Conservation (phyloP, 495 filamentous ascomycete species). For the Mycothermus thermophilus region DNA sequence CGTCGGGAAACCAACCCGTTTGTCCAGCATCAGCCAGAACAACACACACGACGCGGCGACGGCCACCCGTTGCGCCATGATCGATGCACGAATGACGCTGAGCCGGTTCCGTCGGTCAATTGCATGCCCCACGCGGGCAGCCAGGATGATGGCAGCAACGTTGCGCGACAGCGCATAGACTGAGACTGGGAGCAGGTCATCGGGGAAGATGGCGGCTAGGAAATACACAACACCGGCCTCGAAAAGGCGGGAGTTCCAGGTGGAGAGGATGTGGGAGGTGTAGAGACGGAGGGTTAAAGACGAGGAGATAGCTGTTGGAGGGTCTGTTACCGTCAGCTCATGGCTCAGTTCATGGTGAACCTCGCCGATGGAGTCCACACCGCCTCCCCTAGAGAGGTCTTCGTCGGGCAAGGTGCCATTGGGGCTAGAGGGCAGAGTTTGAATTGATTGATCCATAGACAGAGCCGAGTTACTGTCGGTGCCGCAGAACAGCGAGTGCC, state of each 20-base stretch:
- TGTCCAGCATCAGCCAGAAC: constrained; percentile 11
- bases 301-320: background rate
- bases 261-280: constrained; percentile 46
- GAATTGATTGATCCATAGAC: no score
- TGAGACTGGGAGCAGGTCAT: constrained; percentile 36
- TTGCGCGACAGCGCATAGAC: constrained; percentile 21
- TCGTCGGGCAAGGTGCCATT: no score
- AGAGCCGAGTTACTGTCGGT: no score
- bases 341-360: no score
- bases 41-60: constrained; percentile 14
- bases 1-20: no score
- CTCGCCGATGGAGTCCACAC: no score
- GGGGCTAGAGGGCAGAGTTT: no score
- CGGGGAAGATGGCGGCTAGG: constrained; percentile 44
- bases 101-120: constrained; percentile 20
- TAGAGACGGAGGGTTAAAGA: constrained; percentile 21
- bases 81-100: constrained; percentile 19
- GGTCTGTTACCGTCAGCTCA: no score
- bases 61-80: constrained; percentile 17
- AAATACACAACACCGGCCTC: constrained; percentile 51
- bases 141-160: constrained; percentile 17
- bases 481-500: no score
- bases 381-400: no score
- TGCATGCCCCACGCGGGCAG: constrained; percentile 10
- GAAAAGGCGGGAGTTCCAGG: constrained; percentile 59